Base-by-base conservation (phyloP, 306 rosid species). In the Quercus variabilis region DNA sequence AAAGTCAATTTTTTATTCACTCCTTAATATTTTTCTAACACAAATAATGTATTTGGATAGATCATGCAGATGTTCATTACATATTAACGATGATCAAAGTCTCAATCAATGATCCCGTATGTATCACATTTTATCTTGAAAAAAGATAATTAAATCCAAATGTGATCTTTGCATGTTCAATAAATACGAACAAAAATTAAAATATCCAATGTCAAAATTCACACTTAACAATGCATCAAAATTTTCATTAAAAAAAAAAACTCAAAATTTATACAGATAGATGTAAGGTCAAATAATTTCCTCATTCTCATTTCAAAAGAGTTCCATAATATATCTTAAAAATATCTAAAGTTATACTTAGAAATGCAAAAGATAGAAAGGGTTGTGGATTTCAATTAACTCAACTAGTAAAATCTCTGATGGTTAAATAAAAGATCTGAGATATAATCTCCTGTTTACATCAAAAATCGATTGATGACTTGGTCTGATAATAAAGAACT, bases 321-420 rank as follows among this genome's bases (percentile, higher is more conserved):
- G 51, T 71, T 31, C 26, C 57, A 60, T 55, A 78, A 76, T 68
- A 64, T 74, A 75, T 18, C 71, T 19, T 2, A 30, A 64, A 23
- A 26, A 75, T 21, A 80, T 20, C 76, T 69, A 73, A 70, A 86
- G 56, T 20, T 51, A 79, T 55, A 80, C 68, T 31, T 10, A 83
- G 17, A 35, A 72, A 85, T 0, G 79, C 54, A 56, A 69, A 5
- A 80, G 52, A 31, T 73, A 41, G 4, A 11, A 84, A 68, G 69
- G 20, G 19, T 3, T 2, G 15, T 38, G 11, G 11, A 1, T 2
- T 38, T 0, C 3, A 38, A 38, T 6, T 38, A 38, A 0, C 0
- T 38, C 0, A 7, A 0, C 0, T 38, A 8, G 11, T 6, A 38
- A 38, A 38, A 7, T 38, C 0, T 38, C 46, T 7, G 3, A 38